These are phyloP conservation scores for Ophiocordyceps sinensis DNA, from an alignment of 2,329 filamentous ascomycete species.

Conservation along the genomic window DNA sequence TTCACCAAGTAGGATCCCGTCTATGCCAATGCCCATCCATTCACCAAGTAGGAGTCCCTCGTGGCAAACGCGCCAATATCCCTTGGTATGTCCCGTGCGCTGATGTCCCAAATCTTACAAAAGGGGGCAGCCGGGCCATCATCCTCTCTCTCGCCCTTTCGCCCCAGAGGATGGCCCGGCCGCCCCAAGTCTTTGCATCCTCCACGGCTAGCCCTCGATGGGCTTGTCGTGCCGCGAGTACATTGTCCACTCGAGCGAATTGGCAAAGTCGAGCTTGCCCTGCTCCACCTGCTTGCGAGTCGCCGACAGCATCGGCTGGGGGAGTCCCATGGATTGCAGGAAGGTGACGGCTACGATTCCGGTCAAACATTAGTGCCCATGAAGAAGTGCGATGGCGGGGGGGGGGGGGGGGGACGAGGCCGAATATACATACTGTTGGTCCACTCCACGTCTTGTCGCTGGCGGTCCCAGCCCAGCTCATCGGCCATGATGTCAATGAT, in stretches of 20 bases:
- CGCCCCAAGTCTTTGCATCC: no score
- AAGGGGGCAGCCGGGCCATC: no score
- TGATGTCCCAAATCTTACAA: no score
- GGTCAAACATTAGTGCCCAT: not conserved
- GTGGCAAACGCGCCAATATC: no score
- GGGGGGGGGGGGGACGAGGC: not conserved
- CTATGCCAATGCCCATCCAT: no score
- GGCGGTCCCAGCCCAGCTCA: slow-evolving; percentile 49
- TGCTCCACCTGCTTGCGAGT: slow-evolving; percentile 47
- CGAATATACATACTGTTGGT: slow-evolving; percentile 15
- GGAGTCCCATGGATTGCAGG: slow-evolving; percentile 52
- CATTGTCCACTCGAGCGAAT: slow-evolving; percentile 44
- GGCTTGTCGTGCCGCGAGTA: slow-evolving; percentile 46
- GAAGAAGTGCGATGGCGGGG: not conserved
- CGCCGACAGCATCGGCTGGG: slow-evolving; percentile 40
- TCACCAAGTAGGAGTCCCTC: no score
- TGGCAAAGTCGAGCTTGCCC: slow-evolving; percentile 43
- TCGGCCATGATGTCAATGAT: slow-evolving; percentile 61
- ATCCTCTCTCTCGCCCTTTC: no score
- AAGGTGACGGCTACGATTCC: slow-evolving; percentile 35
- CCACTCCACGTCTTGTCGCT: slow-evolving; percentile 39
- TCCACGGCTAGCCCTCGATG: slow-evolving; percentile 12
- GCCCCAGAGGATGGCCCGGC: no score
- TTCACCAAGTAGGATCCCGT: no score
- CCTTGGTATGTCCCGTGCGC: no score